Percentiles rank a stretch among this genome's conserved stretches.
Evolutionary conservation across 2,329 filamentous ascomycete genomes (phyloP).

Genomic region (Plenodomus tracheiphilus): DNA sequence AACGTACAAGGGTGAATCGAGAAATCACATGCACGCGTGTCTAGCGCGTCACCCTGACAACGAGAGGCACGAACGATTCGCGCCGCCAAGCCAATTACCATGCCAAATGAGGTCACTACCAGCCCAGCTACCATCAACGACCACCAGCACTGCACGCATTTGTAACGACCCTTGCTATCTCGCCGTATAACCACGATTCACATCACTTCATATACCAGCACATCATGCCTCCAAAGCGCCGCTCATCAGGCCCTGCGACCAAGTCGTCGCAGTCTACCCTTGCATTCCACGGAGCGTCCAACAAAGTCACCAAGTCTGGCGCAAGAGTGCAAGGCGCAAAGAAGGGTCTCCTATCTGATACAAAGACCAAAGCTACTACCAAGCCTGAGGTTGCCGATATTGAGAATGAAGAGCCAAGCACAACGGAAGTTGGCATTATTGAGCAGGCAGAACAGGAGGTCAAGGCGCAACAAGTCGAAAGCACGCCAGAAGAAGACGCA

Average conservation of each 20-base stretch:
- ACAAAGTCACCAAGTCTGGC: constrained; percentile 62
- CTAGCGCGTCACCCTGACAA: constrained; percentile 25
- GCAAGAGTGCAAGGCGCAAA: constrained; percentile 43
- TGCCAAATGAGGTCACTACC: constrained; percentile 31
- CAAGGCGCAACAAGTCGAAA: constrained; percentile 24
- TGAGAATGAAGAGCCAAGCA: constrained; percentile 38
- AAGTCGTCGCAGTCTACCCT: constrained; percentile 64
- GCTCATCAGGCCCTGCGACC: constrained; percentile 46
- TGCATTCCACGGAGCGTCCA: constrained; percentile 61
- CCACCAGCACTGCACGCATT: constrained; percentile 11
- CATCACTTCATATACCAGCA: constrained; percentile 5
- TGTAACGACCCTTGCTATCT: not conserved
- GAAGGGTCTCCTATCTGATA: constrained; percentile 44
- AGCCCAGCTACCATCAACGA: constrained; percentile 8
- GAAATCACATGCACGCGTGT: constrained; percentile 32
- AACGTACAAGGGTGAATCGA: constrained; percentile 3
- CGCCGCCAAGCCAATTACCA: constrained; percentile 26
- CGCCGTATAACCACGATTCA: not conserved
- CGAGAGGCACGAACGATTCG: constrained; percentile 9
- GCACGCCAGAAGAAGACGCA: constrained; percentile 51
- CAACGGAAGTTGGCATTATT: constrained; percentile 45
- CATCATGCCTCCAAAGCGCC: constrained; percentile 55
- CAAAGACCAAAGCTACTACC: constrained; percentile 32
- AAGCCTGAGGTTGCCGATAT: constrained; percentile 21
- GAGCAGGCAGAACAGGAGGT: constrained; percentile 44